Base-by-base conservation (phyloP, 106 monocot genomes). In the Chionographis japonica region DNA sequence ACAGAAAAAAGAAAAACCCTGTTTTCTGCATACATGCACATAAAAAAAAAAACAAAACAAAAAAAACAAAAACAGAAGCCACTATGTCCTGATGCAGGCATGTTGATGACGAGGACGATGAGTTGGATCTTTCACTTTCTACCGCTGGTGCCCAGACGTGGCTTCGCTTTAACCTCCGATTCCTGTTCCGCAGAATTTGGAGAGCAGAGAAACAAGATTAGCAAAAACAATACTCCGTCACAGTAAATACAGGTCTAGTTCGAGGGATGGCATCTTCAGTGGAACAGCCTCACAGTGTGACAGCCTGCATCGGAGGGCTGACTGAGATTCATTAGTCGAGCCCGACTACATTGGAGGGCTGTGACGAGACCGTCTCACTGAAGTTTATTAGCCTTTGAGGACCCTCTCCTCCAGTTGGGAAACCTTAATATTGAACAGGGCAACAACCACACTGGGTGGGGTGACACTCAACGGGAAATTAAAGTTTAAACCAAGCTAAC, bases 161-260 rank as follows among this genome's bases (percentile, higher is more conserved):
- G 91, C 79, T 95, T 95, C 67, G 77, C 85, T 78, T 95, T 95
- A 17, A 95, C 90, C 68, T 95, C 94, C n/a, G 88, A 72, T 73
- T 95, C 91, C 91, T 95, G 83, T 27, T 56, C 15, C 43, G 17
- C 50, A 17, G 5, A 40, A 65, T 8, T 16, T 12, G 62, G 35
- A 40, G 15, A 39, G 40, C 14, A 19, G 4, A 68, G 56, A 16
- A 41, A 11, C 20, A 40, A 10, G 52, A 8, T 14, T 36, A 15
- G 17, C 9, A 12, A 5, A 15, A 16, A 18, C n/a, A 38, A 35
- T 52, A 10, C n/a, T 62, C 8, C 17, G 12, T 12, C 36, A 51
- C 12, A 58, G 6, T 4, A 6, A 54, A 18, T 18, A 50, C 61
- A 18, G 40, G 36, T 41, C 41, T 41, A 63, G 11, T 2, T 9